These are phyloP conservation scores for Darksidea phi DNA, from an alignment of 495 filamentous ascomycete genomes.

Conservation along the genomic window DNA sequence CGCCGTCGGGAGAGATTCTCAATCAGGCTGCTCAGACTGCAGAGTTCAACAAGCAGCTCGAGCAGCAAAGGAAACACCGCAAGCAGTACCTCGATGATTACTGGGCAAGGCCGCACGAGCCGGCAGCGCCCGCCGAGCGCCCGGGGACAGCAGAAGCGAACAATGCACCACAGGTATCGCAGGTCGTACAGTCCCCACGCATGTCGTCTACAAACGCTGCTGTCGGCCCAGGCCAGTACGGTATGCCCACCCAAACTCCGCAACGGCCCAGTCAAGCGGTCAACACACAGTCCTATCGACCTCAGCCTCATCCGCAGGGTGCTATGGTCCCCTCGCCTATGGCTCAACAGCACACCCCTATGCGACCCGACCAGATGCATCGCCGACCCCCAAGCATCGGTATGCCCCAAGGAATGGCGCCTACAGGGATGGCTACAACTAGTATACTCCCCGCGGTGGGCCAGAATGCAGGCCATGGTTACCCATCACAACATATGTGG, in stretches of 20 bases:
- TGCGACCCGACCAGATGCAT: slow-evolving; percentile 51
- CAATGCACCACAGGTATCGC: slow-evolving; percentile 23
- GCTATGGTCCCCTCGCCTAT: slow-evolving; percentile 54
- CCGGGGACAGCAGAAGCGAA: slow-evolving; percentile 28
- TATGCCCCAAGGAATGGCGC: slow-evolving; percentile 29
- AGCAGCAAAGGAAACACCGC: slow-evolving; percentile 70
- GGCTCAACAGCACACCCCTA: slow-evolving; percentile 51
- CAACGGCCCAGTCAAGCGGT: slow-evolving; percentile 54
- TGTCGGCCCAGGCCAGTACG: slow-evolving; percentile 27
- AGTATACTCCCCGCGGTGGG: slow-evolving; percentile 32
- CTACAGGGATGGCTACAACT: slow-evolving; percentile 10
- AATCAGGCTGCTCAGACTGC: slow-evolving; percentile 84
- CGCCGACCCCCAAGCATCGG: slow-evolving; percentile 45
- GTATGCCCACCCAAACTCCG: slow-evolving; percentile 25
- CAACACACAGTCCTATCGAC: slow-evolving; percentile 51
- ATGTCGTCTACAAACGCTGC: slow-evolving; percentile 51
- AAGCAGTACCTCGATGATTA: slow-evolving; percentile 71
- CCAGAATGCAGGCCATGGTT: slow-evolving; percentile 47
- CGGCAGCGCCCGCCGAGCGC: slow-evolving; percentile 12
- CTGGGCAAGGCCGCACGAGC: slow-evolving; percentile 75
- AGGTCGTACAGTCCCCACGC: slow-evolving; percentile 36
- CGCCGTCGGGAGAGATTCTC: slow-evolving; percentile 76
- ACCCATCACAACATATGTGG: slow-evolving; percentile 53
- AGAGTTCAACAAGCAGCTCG: slow-evolving; percentile 83
- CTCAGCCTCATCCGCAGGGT: slow-evolving; percentile 53